Conservation (phyloP, 306 rosid genomes). For the Medicago truncatula region DNA sequence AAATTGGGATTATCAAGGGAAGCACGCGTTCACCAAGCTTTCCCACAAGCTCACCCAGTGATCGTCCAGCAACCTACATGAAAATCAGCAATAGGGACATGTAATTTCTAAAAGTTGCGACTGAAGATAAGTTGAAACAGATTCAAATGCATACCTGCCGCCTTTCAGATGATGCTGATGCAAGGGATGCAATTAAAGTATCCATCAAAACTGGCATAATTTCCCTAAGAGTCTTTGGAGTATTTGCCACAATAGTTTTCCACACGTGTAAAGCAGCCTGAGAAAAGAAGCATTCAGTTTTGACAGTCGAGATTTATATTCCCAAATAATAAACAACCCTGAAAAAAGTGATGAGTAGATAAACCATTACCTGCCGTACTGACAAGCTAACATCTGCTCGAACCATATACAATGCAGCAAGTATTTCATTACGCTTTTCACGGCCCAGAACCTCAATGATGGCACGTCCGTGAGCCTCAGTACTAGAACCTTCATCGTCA, state of each 20-base stretch:
- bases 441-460: constrained; percentile 92
- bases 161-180: constrained; percentile 91
- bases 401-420: constrained; percentile 97
- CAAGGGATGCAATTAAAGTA: constrained; percentile 93
- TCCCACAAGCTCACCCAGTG: constrained; percentile 97
- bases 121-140: constrained; percentile 24
- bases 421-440: constrained; percentile 90
- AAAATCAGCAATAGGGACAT: constrained; percentile 34
- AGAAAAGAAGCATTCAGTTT: constrained; percentile 28
- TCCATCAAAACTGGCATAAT: constrained; percentile 97
- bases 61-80: constrained; percentile 88
- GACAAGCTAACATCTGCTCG: constrained; percentile 95
- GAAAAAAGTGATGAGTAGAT: background rate
- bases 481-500: constrained; percentile 99
- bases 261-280: constrained; percentile 99
- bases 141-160: constrained; percentile 70
- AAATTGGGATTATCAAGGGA: constrained; percentile 92
- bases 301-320: background rate
- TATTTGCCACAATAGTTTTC: constrained; percentile 97
- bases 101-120: constrained; percentile 13
- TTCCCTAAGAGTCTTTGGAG: constrained; percentile 94
- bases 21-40: constrained; percentile 99
- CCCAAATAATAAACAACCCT: background rate
- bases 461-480: constrained; percentile 99
- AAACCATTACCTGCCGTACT: constrained; percentile 86